Conservation (phyloP, 345 rosid species). For the Citrus sp. region DNA sequence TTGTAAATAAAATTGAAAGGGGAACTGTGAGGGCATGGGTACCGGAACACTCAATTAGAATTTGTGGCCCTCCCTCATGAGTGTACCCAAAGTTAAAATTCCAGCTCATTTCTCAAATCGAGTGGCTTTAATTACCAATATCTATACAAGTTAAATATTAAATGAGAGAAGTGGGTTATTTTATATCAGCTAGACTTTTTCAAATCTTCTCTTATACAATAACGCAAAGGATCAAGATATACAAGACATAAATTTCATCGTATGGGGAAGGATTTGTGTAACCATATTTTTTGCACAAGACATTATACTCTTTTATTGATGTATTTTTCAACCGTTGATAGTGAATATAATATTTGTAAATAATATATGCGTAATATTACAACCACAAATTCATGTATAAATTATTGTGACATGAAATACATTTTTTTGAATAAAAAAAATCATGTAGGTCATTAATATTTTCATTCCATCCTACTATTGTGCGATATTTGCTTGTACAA, state of each 20-base stretch:
- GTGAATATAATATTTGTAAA: no score
- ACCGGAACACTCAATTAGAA: constrained; percentile 14
- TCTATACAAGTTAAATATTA: neutral
- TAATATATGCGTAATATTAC: no score
- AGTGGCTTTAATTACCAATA: neutral
- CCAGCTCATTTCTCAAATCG: constrained; percentile 29
- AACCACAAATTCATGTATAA: no score
- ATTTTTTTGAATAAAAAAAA: no score
- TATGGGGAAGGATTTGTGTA: neutral
- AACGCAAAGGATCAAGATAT: neutral
- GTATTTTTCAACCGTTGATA: no score
- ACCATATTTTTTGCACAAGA: neutral
- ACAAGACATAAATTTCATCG: neutral
- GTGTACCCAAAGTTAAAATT: constrained; percentile 33
- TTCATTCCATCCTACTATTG: no score
- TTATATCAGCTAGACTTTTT: neutral
- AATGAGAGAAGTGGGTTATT: neutral
- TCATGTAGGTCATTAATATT: no score
- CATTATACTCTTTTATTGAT: no score
- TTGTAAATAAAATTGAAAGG: neutral
- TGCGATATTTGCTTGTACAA: no score
- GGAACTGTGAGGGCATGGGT: neutral
- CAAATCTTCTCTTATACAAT: neutral
- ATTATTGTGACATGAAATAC: no score
- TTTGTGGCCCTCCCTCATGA: constrained; percentile 19